Evolutionary conservation across 768 basidiomycete species (phyloP), one percentile per base, ranked within the genome.

Genomic region (Roridomyces roridus): DNA sequence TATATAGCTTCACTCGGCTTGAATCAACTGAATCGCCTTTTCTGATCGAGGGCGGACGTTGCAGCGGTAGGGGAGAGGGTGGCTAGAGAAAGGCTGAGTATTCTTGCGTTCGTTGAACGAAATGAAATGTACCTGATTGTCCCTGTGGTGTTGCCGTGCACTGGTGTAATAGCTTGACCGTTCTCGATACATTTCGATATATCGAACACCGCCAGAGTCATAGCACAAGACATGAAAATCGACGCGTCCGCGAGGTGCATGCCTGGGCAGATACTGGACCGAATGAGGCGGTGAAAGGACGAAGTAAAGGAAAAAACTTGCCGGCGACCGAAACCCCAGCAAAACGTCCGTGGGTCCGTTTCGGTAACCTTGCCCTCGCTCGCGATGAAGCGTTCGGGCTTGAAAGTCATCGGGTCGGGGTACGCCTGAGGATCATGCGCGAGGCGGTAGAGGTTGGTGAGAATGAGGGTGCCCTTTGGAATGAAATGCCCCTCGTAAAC

Each of bases 261-360:
- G 6, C 81, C 81, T 69, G 82, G 81, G 57, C 81, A 82, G 45
- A 76, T 79, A 46, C 82, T 82, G 43, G 14, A 42, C 18, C 15
- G 24, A 40, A 15, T 18, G 15, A 37, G 6, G 17, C 9, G 15
- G 26, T 49, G 11, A 45, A 35, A 35, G 10, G 31, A 35, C 24
- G 28, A 36, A 28, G 31, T 39, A 17, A 14, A 36, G 31, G 21
- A 25, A 21, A 28, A 35, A 20, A 71, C 79, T 57, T 56, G 80
- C 81, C 88, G 81, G 71, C 88, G 76, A 44, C 88, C 88, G 65
- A 88, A 91, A 7, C 88, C 88, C 70, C 89, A 91, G 63, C 83
- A 85, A 43, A 85, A 67, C 44, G 77, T 77, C 51, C 82, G 83
- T 56, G 87, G 85, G 68, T 88, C 86, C 18, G 64, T 67, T 64